Evolutionary conservation across 2,329 filamentous ascomycete genomes (phyloP).

Genomic region (Alternaria postmessia): DNA sequence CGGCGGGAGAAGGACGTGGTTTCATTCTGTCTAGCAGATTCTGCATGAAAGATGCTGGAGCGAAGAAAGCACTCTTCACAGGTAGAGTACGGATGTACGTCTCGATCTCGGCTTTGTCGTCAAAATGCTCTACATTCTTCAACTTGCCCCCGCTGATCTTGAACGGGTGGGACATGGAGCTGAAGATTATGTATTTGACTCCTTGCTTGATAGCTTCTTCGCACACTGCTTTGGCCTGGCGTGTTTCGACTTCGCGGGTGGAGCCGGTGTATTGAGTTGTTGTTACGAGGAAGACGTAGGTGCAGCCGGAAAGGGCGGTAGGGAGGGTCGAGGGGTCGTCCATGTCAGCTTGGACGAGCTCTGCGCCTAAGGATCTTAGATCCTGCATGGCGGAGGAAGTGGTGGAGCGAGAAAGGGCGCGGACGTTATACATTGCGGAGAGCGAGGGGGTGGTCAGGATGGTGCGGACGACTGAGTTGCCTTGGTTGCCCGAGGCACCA

Average conservation of each 20-base stretch:
- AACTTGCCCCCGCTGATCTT: conserved; percentile 47
- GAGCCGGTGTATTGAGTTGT: conserved; percentile 33
- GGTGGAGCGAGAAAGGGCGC: conserved; percentile 64
- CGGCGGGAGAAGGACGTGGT: conserved; percentile 19
- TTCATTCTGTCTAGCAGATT: conserved; percentile 47
- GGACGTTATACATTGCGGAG: conserved; percentile 54
- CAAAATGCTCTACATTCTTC: conserved; percentile 59
- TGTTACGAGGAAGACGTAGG: conserved; percentile 43
- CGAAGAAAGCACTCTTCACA: conserved; percentile 62
- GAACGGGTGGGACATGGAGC: conserved; percentile 37
- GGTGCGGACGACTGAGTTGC: conserved; percentile 61
- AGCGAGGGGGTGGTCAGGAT: conserved; percentile 55
- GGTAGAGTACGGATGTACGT: conserved; percentile 61
- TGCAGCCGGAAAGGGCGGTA: conserved; percentile 30
- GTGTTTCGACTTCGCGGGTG: conserved; percentile 37
- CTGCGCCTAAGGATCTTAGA: conserved; percentile 57
- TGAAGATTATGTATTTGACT: conserved; percentile 53
- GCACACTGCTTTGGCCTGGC: conserved; percentile 36
- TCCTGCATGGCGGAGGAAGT: conserved; percentile 55
- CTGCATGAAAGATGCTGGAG: conserved; percentile 65
- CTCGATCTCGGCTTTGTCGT: conserved; percentile 65
- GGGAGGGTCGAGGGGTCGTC: conserved; percentile 43
- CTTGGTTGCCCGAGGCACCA: conserved; percentile 58
- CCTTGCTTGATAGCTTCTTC: conserved; percentile 45
- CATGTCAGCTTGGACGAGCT: conserved; percentile 63